Conservation (phyloP, 495 filamentous ascomycete species). For the Bathelium albidoporum region DNA sequence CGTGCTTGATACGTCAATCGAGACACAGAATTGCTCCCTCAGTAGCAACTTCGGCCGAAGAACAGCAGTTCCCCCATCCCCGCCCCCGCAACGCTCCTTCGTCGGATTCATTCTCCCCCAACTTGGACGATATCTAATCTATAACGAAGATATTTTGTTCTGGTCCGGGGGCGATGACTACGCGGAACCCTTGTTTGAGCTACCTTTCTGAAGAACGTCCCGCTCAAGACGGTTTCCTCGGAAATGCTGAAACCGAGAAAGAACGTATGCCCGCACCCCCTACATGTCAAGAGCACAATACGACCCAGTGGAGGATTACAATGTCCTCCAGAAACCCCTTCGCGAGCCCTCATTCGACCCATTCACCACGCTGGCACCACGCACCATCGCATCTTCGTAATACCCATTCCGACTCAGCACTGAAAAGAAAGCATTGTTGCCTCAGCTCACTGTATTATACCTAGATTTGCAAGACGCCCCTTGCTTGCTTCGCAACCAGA, state of each 20-base stretch:
- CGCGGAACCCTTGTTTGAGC: too few relatives aligned
- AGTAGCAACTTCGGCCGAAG: background rate
- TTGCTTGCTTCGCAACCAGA: background rate
- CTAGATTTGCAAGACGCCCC: background rate
- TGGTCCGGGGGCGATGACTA: too few relatives aligned
- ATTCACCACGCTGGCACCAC: background rate
- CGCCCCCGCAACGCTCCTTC: background rate
- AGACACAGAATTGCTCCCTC: background rate
- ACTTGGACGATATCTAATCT: background rate
- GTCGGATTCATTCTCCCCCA: background rate
- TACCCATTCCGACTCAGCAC: background rate
- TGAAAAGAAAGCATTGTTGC: background rate
- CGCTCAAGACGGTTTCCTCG: too few relatives aligned
- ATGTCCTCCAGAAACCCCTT: background rate
- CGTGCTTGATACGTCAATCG: background rate
- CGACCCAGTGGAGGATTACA: too few relatives aligned
- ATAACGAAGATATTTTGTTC: background rate
- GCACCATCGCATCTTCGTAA: background rate
- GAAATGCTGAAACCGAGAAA: too few relatives aligned
- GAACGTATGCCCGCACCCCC: too few relatives aligned
- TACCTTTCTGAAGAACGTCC: too few relatives aligned
- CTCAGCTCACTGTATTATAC: background rate
- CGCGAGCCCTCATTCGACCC: background rate
- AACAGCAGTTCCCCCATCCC: background rate
- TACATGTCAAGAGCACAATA: too few relatives aligned